A percentile compares a stretch with the other conserved stretches of the same genome.
Conservation (phyloP, 805 yeast species). For the Diddensiella santjacobensis region DNA sequence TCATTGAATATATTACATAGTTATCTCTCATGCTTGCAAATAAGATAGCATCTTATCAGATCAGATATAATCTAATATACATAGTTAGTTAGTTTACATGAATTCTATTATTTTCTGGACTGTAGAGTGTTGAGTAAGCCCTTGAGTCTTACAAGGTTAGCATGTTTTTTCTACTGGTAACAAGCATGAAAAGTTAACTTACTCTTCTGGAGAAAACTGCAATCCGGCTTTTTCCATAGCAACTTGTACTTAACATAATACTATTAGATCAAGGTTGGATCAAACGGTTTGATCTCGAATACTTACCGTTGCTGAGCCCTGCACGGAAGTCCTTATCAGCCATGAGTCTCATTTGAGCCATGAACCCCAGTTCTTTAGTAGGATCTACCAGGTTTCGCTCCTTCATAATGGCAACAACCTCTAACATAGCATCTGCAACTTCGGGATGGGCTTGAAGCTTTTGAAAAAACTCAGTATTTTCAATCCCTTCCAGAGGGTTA, state of each 20-base stretch:
- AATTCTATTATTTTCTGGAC: too few species aligned
- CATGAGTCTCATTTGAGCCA: conserved; percentile 28
- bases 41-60: too few species aligned
- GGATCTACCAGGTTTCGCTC: conserved; percentile 3
- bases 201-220: conserved; percentile 24
- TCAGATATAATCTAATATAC: too few species aligned
- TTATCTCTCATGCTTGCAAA: too few species aligned
- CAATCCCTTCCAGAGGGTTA: background rate
- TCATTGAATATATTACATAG: too few species aligned
- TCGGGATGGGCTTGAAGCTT: background rate
- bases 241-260: conserved; percentile 15
- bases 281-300: background rate
- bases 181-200: too few species aligned
- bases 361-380: conserved; percentile 13
- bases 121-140: too few species aligned
- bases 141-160: too few species aligned
- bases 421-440: background rate
- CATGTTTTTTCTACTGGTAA: too few species aligned
- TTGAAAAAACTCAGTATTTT: background rate
- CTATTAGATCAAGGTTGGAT: too few species aligned
- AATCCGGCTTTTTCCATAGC: conserved; percentile 20
- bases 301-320: conserved; percentile 25
- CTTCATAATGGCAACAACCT: conserved; percentile 2
- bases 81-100: too few species aligned
- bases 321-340: conserved; percentile 28